Conservation (phyloP, 768 basidiomycete genomes). For the Rhodotorula sphaerocarpa region DNA sequence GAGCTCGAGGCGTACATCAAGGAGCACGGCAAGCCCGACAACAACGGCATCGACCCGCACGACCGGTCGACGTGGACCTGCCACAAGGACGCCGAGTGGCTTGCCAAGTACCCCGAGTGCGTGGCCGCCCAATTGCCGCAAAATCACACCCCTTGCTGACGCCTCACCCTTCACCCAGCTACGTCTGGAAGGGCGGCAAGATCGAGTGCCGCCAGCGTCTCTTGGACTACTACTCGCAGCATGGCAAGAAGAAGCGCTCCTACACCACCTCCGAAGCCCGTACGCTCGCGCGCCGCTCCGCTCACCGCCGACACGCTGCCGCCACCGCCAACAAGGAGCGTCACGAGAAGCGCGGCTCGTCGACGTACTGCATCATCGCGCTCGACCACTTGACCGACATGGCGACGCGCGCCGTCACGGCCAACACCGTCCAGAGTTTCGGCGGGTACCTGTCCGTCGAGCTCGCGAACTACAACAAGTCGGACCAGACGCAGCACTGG, state of each 20-base stretch:
- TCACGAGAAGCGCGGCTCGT: conserved; percentile 4
- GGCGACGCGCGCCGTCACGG: conserved; percentile 14
- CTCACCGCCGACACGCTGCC: neutral
- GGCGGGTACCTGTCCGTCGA: conserved; percentile 22
- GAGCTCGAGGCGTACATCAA: conserved; percentile 2
- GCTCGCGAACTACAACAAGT: conserved; percentile 21
- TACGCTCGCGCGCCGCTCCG: neutral
- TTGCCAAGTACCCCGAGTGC: conserved; percentile 7
- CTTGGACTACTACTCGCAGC: neutral
- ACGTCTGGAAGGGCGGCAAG: neutral
- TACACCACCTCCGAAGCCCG: neutral
- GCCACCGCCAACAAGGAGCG: neutral
- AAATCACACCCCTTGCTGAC: neutral
- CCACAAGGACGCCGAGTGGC: conserved; percentile 9
- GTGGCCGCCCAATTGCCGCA: neutral
- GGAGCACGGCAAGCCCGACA: neutral
- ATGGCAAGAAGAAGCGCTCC: neutral
- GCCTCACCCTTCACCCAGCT: neutral
- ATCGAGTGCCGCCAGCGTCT: neutral
- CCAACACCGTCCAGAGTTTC: neutral
- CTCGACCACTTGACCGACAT: conserved; percentile 29
- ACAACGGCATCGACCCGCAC: conserved; percentile 1
- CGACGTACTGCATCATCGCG: conserved; percentile 10
- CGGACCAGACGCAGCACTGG: neutral
- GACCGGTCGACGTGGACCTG: conserved; percentile 21